A percentile compares a stretch with the other conserved stretches of the same genome.
Evolutionary conservation across 768 basidiomycete species (phyloP).

Genomic region (Epithele typhae): DNA sequence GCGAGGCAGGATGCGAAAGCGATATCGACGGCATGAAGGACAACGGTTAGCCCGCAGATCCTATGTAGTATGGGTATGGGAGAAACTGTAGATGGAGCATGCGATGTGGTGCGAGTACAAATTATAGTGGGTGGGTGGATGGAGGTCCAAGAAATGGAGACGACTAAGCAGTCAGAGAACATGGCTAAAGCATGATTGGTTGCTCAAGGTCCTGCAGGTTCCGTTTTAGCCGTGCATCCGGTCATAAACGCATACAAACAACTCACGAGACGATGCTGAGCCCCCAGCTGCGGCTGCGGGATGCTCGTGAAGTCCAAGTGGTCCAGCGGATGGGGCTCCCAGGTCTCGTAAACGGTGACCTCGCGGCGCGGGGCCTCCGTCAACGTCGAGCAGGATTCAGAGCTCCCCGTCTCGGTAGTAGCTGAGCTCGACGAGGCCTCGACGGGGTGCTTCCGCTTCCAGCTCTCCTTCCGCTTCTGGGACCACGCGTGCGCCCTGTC

Average conservation of each 20-base stretch:
- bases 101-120: too few species aligned
- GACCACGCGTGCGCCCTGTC: conserved; percentile 6
- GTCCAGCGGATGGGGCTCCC: background rate
- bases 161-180: too few species aligned
- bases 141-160: too few species aligned
- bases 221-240: background rate
- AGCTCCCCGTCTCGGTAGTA: background rate
- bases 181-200: background rate
- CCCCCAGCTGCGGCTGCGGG: conserved; percentile 7
- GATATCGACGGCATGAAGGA: too few species aligned
- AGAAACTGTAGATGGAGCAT: too few species aligned
- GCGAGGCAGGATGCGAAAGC: too few species aligned
- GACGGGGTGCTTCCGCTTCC: background rate
- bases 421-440: background rate
- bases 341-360: too few species aligned
- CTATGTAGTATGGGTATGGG: too few species aligned
- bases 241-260: background rate
- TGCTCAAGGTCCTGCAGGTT: background rate
- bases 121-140: too few species aligned
- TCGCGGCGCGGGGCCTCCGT: background rate
- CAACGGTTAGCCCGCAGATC: too few species aligned
- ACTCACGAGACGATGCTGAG: background rate
- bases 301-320: conserved; percentile 2
- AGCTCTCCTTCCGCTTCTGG: conserved; percentile 2
- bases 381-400: background rate